These are phyloP conservation scores for Orbilia oligospora DNA, from an alignment of 2,329 filamentous ascomycete species.

Conservation along the genomic window DNA sequence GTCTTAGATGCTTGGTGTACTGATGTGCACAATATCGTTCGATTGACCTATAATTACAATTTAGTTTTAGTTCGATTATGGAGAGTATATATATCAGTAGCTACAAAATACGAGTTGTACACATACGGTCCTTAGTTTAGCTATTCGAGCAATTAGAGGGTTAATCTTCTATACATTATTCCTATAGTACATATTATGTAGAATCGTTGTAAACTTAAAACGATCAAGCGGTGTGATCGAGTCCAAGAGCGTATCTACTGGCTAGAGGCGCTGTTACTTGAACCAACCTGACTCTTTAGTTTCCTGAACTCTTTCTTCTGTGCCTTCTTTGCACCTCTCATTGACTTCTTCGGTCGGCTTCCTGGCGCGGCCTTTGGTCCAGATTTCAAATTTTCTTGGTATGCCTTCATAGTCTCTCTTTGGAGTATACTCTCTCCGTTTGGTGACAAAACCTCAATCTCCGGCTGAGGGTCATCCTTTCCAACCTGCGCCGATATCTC, in stretches of 20 bases:
- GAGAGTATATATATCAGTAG: too few relatives aligned
- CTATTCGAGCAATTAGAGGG: background rate
- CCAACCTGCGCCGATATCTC: slow-evolving; percentile 88
- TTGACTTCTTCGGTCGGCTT: slow-evolving; percentile 36
- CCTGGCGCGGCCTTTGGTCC: slow-evolving; percentile 52
- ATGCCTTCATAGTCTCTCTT: slow-evolving; percentile 62
- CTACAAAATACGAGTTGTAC: too few relatives aligned
- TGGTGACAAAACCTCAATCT: slow-evolving; percentile 61
- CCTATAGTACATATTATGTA: background rate
- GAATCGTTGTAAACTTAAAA: background rate
- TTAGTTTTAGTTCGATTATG: too few relatives aligned
- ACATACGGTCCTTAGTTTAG: too few relatives aligned
- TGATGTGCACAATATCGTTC: too few relatives aligned
- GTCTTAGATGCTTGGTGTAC: too few relatives aligned
- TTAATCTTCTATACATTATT: background rate
- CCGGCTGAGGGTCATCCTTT: slow-evolving; percentile 69
- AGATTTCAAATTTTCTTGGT: slow-evolving; percentile 57
- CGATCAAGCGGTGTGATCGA: too few relatives aligned
- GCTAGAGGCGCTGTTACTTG: background rate
- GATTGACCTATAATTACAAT: too few relatives aligned
- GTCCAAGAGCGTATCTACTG: background rate
- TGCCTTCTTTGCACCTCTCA: slow-evolving; percentile 65
- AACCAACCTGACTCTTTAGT: slow-evolving; percentile 14
- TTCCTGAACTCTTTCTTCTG: slow-evolving; percentile 39
- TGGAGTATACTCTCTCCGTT: slow-evolving; percentile 55